Evolutionary conservation across 352 stramenopile genomes (phyloP).

Genomic region (Thalassiosira sp.): DNA sequence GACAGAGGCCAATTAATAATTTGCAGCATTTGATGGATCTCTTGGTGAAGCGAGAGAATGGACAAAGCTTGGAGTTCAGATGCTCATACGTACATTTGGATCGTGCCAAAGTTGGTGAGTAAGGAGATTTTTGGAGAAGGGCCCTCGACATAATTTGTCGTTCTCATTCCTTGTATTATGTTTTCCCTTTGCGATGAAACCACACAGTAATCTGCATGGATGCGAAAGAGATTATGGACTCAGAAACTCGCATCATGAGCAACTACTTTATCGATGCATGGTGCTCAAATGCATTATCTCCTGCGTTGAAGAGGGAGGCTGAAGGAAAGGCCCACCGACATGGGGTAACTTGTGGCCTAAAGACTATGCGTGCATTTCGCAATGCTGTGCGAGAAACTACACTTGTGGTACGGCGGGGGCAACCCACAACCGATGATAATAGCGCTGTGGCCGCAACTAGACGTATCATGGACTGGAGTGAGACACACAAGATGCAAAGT

Average conservation of each 20-base stretch:
- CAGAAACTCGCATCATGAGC: slow-evolving; percentile 32
- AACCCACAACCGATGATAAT: slow-evolving; percentile 10
- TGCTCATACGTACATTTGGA: slow-evolving; percentile 13
- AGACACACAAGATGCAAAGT: slow-evolving; percentile 45
- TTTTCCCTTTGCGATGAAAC: background rate
- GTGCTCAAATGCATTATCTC: slow-evolving; percentile 40
- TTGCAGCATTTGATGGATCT: slow-evolving; percentile 28
- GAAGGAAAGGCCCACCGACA: slow-evolving; percentile 26
- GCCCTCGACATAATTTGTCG: background rate
- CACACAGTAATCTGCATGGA: slow-evolving; percentile 27
- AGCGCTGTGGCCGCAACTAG: slow-evolving; percentile 15
- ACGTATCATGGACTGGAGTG: slow-evolving; percentile 33
- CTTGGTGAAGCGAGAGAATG: slow-evolving; percentile 28
- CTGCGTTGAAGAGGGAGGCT: slow-evolving; percentile 18
- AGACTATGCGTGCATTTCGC: slow-evolving; percentile 26
- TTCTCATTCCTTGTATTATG: background rate
- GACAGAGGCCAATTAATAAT: slow-evolving; percentile 35
- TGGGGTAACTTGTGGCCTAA: slow-evolving; percentile 16
- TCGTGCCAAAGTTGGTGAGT: slow-evolving; percentile 31
- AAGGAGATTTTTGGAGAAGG: background rate
- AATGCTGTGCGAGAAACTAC: slow-evolving; percentile 31
- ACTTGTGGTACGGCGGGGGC: slow-evolving; percentile 15
- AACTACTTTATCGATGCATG: slow-evolving; percentile 41
- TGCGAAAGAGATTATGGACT: slow-evolving; percentile 25
- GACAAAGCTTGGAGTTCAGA: slow-evolving; percentile 34